Percentiles rank a stretch among this genome's conserved stretches.
These are phyloP conservation scores for Monosporascus sp. DNA, from an alignment of 2,329 filamentous ascomycete species.

Conservation along the genomic window DNA sequence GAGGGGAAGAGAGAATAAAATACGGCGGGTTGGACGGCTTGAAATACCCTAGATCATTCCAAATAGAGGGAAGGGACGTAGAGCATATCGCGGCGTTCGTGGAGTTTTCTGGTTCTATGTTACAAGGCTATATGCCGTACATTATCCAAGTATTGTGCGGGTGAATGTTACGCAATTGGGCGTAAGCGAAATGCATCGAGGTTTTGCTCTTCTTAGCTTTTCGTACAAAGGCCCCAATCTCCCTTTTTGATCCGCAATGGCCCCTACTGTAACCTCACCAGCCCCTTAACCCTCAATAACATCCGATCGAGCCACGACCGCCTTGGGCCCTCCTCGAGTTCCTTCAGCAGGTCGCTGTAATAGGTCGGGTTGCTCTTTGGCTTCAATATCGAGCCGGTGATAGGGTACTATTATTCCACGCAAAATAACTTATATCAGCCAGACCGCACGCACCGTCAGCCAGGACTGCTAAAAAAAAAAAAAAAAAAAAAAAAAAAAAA, in stretches of 20 bases:
- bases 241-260: background rate
- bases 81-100: background rate
- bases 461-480: background rate
- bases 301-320: conserved; percentile 49
- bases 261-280: conserved; percentile 51
- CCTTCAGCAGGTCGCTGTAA: conserved; percentile 54
- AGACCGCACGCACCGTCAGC: background rate
- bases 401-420: conserved; percentile 30
- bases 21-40: background rate
- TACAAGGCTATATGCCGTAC: too few species aligned
- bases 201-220: too few species aligned
- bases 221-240: too few species aligned
- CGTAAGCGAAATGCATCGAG: too few species aligned
- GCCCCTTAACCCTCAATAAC: conserved; percentile 50
- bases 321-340: conserved; percentile 58
- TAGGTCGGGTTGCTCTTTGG: conserved; percentile 61
- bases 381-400: conserved; percentile 45
- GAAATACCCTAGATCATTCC: background rate
- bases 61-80: conserved; percentile 6
- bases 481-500: too few species aligned
- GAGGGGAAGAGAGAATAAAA: conserved; percentile 1
- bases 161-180: too few species aligned
- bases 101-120: background rate
- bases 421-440: background rate
- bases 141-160: too few species aligned